Conservation (phyloP, 2,329 filamentous ascomycete genomes). For the Colletotrichum tamarilloi region DNA sequence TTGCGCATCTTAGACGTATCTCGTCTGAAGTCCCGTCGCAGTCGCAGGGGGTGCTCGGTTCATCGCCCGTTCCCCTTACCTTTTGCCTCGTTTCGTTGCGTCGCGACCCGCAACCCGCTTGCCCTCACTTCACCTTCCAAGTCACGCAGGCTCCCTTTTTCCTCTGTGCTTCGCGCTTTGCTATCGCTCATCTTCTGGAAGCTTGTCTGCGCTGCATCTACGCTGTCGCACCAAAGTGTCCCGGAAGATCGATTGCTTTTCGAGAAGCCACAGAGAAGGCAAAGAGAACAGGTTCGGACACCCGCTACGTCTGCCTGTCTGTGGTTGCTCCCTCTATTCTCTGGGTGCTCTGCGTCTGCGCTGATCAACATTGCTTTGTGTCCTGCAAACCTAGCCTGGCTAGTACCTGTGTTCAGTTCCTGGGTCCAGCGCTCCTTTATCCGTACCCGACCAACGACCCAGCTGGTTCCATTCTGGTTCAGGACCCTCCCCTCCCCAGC, state of each 20-base stretch:
- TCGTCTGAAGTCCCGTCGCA: slow-evolving; percentile 31
- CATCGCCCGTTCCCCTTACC: slow-evolving; percentile 29
- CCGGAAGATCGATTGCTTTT: not conserved
- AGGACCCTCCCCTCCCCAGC: slow-evolving; percentile 26
- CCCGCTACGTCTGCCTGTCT: not conserved
- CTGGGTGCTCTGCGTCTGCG: not conserved
- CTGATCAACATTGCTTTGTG: not conserved
- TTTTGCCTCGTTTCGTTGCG: slow-evolving; percentile 25
- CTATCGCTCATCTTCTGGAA: slow-evolving; percentile 23
- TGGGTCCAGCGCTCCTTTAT: not conserved
- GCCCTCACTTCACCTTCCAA: not conserved
- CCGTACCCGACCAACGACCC: slow-evolving; percentile 8
- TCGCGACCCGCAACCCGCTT: slow-evolving; percentile 20
- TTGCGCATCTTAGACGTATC: slow-evolving; percentile 14
- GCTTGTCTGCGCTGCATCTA: slow-evolving; percentile 3
- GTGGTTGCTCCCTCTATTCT: not conserved
- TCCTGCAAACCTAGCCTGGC: not conserved
- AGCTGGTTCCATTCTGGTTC: slow-evolving; percentile 10
- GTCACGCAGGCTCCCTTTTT: not conserved
- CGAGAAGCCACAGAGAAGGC: slow-evolving; percentile 15
- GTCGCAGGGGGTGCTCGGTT: slow-evolving; percentile 24
- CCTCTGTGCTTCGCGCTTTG: not conserved
- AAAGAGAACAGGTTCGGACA: not conserved
- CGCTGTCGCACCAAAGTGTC: slow-evolving; percentile 17
- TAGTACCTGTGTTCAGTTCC: not conserved